These are phyloP conservation scores for Oryza punctata DNA, from an alignment of 176 grass and related monocot genomes.

Conservation along the genomic window DNA sequence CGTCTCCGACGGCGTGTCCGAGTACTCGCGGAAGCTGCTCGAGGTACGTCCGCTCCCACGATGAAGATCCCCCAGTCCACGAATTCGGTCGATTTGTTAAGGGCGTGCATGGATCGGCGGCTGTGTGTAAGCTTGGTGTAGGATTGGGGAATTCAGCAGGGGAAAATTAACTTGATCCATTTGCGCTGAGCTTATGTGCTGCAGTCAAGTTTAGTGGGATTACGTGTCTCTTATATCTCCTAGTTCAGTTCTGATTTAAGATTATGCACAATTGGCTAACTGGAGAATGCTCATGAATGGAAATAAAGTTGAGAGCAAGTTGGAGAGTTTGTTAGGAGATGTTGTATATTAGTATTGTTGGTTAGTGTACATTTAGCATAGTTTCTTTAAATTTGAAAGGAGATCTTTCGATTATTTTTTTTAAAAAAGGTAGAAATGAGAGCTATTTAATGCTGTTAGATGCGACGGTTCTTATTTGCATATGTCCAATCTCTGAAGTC, in stretches of 20 bases:
- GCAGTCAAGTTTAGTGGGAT: not conserved
- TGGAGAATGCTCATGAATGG: not conserved
- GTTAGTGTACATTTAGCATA: not conserved
- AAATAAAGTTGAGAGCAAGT: not conserved
- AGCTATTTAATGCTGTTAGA: not conserved
- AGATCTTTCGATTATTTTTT: not conserved
- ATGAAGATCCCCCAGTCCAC: not conserved
- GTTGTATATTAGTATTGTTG: not conserved
- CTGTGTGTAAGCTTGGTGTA: not conserved
- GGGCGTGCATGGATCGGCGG: not conserved
- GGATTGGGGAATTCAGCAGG: not conserved
- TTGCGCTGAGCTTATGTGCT: not conserved
- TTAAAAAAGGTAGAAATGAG: not conserved
- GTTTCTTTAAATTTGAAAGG: not conserved
- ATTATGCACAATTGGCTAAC: not conserved
- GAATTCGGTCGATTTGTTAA: not conserved
- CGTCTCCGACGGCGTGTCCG: constrained; percentile 79
- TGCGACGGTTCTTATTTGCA: not conserved
- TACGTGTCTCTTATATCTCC: not conserved
- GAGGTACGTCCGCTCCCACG: constrained; percentile 16
- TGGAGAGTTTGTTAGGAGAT: not conserved
- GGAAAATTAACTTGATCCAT: not conserved
- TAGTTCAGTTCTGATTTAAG: not conserved
- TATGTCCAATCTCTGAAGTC: not conserved
- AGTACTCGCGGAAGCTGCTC: constrained; percentile 66